phyloP scores from a whole-genome alignment of 202 grass and related monocot species.

The Schoenoplectus tabernaemontani region DNA sequence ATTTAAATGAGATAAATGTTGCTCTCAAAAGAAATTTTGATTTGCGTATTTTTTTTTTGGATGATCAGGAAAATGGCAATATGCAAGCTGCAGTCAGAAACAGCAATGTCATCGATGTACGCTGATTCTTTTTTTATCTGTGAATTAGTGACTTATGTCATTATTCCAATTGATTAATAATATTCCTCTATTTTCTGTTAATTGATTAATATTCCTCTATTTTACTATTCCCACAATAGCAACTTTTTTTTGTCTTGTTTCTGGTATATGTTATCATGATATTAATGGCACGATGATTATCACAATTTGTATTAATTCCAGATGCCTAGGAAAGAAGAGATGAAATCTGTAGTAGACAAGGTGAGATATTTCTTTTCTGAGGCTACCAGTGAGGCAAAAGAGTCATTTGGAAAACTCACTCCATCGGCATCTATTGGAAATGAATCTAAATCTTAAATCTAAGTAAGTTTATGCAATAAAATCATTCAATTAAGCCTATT shows the following conservation, averaged over 20 bases:
- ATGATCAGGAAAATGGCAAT: conserved; percentile 74
- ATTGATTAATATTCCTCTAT: not conserved
- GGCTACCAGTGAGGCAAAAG: conserved; percentile 56
- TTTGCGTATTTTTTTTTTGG: conserved; percentile 5
- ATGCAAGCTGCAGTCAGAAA: conserved; percentile 61
- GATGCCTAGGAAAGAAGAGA: conserved; percentile 83
- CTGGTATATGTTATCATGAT: not conserved
- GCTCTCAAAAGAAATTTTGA: not conserved
- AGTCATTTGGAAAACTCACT: conserved; percentile 89
- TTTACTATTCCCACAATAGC: not conserved
- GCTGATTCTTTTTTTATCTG: not conserved
- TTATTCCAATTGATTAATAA: not conserved
- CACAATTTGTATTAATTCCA: conserved; percentile 29
- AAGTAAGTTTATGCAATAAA: conserved; percentile 21
- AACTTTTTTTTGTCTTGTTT: not conserved
- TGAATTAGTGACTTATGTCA: not conserved
- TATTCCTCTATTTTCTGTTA: not conserved
- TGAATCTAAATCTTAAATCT: conserved; percentile 41
- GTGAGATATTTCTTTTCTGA: conserved; percentile 84
- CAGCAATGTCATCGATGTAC: conserved; percentile 72
- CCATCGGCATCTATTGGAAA: conserved; percentile 33
- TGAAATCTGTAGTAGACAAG: conserved; percentile 83
- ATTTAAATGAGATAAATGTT: not conserved
- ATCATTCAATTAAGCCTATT: not conserved
- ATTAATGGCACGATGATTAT: not conserved